phyloP scores from a whole-genome alignment of 768 basidiomycete species.

The Mycena polygramma region DNA sequence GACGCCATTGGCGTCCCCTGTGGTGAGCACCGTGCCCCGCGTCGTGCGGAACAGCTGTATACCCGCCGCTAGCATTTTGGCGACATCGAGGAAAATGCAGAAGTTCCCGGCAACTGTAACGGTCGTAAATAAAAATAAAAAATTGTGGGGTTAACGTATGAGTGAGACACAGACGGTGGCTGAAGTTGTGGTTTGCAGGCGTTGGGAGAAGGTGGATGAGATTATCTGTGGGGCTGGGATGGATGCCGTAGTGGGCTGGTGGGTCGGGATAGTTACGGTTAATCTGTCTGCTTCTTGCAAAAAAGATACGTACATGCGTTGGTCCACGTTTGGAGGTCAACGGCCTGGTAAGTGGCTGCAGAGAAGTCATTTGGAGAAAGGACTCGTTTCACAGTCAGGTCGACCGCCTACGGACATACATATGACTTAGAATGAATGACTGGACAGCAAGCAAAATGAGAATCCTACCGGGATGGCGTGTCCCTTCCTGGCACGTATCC shows the following conservation, averaged over 20 bases:
- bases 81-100: conserved; percentile 24
- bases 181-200: neutral
- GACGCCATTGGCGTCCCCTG: conserved; percentile 17
- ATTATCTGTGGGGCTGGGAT: neutral
- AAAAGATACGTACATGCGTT: conserved; percentile 8
- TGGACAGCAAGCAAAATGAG: neutral
- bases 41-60: conserved; percentile 21
- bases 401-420: conserved; percentile 11
- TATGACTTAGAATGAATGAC: no score
- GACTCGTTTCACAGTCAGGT: neutral
- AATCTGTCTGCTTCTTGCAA: no score
- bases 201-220: conserved; percentile 19
- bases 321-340: neutral
- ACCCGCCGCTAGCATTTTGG: conserved; percentile 14
- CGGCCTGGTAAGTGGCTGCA: conserved; percentile 10
- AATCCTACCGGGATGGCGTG: conserved; percentile 38
- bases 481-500: conserved; percentile 43
- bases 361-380: conserved; percentile 1
- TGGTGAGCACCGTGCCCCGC: conserved; percentile 23
- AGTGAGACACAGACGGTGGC: neutral
- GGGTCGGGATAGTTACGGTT: neutral
- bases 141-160: neutral
- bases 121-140: neutral
- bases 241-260: conserved; percentile 22
- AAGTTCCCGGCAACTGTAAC: neutral